phyloP scores from a whole-genome alignment of 1,284 basidiomycete genomes.

The Trichosporon sp. region DNA sequence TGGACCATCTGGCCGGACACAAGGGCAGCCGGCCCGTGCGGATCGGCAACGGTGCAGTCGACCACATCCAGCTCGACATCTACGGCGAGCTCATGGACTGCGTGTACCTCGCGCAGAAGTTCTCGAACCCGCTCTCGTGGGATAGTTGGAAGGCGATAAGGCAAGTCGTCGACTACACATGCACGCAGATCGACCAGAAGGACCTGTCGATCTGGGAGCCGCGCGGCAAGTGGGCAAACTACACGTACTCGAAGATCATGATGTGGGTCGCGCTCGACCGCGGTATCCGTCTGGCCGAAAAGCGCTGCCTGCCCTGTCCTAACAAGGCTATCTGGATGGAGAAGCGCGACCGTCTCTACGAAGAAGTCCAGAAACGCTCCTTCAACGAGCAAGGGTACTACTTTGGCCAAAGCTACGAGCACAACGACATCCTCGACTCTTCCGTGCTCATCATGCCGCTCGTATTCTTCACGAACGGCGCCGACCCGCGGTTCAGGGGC shows the following conservation, averaged over 20 bases:
- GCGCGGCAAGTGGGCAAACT: slow-evolving; percentile 70
- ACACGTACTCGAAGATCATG: slow-evolving; percentile 89
- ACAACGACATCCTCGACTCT: slow-evolving; percentile 49
- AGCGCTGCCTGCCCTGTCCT: slow-evolving; percentile 58
- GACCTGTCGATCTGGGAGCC: slow-evolving; percentile 73
- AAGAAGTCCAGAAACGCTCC: slow-evolving; percentile 62
- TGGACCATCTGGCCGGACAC: slow-evolving; percentile 77
- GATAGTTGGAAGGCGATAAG: slow-evolving; percentile 63
- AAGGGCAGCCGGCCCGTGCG: slow-evolving; percentile 60
- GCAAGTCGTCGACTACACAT: slow-evolving; percentile 49
- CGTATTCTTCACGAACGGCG: slow-evolving; percentile 73
- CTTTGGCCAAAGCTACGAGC: slow-evolving; percentile 50
- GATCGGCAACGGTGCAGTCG: slow-evolving; percentile 82
- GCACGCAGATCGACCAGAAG: slow-evolving; percentile 34
- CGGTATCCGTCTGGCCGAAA: slow-evolving; percentile 81
- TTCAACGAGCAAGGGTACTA: slow-evolving; percentile 46
- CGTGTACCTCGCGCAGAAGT: slow-evolving; percentile 86
- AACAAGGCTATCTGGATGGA: slow-evolving; percentile 60
- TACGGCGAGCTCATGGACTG: slow-evolving; percentile 86
- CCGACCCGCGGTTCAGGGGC: slow-evolving; percentile 76
- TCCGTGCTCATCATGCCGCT: slow-evolving; percentile 46
- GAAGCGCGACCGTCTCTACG: slow-evolving; percentile 72
- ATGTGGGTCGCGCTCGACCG: slow-evolving; percentile 89
- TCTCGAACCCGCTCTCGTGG: slow-evolving; percentile 54
- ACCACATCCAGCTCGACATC: slow-evolving; percentile 85